Percentiles rank a stretch among this genome's conserved stretches.
These are phyloP conservation scores for Sordaria brevicollis DNA, from an alignment of 495 filamentous ascomycete species.

Conservation along the genomic window DNA sequence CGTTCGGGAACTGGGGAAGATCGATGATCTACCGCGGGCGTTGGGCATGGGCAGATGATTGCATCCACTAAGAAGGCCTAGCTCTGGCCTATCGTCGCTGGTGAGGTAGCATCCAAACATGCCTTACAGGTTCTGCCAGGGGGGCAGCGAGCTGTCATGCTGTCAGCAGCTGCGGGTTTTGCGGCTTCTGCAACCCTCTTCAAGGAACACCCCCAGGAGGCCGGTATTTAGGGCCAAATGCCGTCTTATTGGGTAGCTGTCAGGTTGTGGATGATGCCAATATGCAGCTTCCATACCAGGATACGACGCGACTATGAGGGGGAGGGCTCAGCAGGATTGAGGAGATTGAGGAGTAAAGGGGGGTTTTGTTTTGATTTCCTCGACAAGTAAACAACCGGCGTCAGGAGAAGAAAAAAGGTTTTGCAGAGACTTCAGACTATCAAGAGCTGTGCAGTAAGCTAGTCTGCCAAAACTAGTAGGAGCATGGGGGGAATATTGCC, in stretches of 20 bases:
- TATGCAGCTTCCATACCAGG: neutral
- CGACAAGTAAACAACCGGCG: neutral
- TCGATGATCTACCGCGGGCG: neutral
- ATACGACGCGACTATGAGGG: neutral
- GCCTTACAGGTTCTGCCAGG: neutral
- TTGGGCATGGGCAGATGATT: neutral
- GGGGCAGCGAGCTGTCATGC: neutral
- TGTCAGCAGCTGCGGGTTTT: neutral
- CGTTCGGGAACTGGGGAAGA: neutral
- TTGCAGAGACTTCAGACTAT: neutral
- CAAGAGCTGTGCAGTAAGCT: neutral
- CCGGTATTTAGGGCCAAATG: neutral
- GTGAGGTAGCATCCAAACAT: neutral
- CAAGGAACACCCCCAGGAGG: neutral
- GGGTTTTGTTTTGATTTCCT: neutral
- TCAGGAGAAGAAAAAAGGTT: neutral
- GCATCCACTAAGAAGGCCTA: neutral
- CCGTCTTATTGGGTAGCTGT: neutral
- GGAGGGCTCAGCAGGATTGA: too few relatives aligned
- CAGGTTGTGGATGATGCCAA: neutral
- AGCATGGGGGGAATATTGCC: neutral
- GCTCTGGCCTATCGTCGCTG: neutral
- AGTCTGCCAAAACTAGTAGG: neutral
- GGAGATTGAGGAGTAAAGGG: neutral
- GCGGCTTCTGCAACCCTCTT: neutral